phyloP scores from a whole-genome alignment of 2,329 filamentous ascomycete genomes.

The Aschersonia sp. region DNA sequence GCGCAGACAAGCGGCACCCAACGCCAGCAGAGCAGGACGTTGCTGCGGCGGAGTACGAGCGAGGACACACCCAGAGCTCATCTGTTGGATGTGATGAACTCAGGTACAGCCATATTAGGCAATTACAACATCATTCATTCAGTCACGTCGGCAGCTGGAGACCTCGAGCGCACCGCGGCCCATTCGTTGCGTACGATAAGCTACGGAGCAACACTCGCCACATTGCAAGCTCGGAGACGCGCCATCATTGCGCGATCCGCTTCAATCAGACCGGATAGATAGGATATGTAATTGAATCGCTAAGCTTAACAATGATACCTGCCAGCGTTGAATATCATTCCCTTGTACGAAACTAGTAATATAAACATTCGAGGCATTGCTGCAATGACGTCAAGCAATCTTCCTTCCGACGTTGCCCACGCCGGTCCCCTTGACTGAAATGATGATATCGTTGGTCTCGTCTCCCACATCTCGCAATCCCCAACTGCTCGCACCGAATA shows the following conservation, averaged over 20 bases:
- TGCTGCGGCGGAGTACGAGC: conserved; percentile 10
- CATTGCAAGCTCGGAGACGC: conserved; percentile 29
- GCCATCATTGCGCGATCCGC: conserved; percentile 15
- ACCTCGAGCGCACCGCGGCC: conserved; percentile 31
- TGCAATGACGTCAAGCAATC: conserved; percentile 31
- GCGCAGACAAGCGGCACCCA: conserved; percentile 11
- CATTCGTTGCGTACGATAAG: conserved; percentile 38
- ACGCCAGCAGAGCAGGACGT: conserved; percentile 11
- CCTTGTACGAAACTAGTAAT: too few relatives aligned
- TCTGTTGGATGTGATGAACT: conserved; percentile 33
- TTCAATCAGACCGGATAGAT: conserved; percentile 7
- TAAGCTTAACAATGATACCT: too few relatives aligned
- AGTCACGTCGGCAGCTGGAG: conserved; percentile 30
- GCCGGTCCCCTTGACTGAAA: conserved; percentile 84
- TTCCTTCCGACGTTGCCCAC: conserved; percentile 93
- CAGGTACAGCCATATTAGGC: conserved; percentile 38
- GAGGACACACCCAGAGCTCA: conserved; percentile 20
- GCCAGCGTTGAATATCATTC: too few relatives aligned
- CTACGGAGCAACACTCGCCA: conserved; percentile 39
- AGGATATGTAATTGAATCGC: conserved; percentile 1
- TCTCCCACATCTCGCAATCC: conserved; percentile 63
- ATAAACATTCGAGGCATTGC: too few relatives aligned
- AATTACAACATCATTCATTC: conserved; percentile 39
- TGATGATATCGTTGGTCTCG: conserved; percentile 57
- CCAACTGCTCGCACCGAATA: conserved; percentile 87